Conservation (phyloP, 192 early-diverging fungal species). For the Coemansia sp. region DNA sequence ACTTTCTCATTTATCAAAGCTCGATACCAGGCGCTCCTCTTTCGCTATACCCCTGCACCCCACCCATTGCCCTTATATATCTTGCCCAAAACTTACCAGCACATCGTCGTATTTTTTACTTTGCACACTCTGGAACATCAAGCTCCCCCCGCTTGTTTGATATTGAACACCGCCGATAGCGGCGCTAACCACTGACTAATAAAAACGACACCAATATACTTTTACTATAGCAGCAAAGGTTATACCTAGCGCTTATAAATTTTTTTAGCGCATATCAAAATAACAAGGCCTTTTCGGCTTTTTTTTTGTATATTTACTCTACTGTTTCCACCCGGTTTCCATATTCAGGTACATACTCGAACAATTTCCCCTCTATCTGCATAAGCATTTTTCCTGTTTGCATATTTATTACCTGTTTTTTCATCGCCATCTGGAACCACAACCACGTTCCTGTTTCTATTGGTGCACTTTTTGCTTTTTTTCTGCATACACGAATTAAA, state of each 20-base stretch:
- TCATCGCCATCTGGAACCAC: neutral
- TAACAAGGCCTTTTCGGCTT: neutral
- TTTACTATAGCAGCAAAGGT: too few relatives aligned
- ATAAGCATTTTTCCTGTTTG: neutral
- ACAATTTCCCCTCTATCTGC: neutral
- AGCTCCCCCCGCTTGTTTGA: too few relatives aligned
- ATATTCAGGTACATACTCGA: neutral
- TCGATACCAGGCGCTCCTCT: too few relatives aligned
- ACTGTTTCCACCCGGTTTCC: neutral
- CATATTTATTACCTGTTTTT: slow-evolving; percentile 5
- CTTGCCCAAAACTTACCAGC: neutral
- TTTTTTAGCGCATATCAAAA: neutral
- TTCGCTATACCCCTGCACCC: too few relatives aligned
- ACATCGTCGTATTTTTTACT: too few relatives aligned
- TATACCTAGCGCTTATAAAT: neutral
- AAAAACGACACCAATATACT: too few relatives aligned
- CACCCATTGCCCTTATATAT: neutral
- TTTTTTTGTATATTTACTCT: slow-evolving; percentile 4
- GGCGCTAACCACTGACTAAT: neutral
- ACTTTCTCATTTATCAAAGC: neutral
- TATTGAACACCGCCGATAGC: too few relatives aligned
- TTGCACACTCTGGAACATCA: too few relatives aligned
- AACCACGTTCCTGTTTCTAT: neutral
- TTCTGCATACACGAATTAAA: neutral
- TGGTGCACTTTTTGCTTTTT: neutral